Evolutionary conservation across 2,329 filamentous ascomycete species (phyloP), one percentile per base, ranked within the genome.

Genomic region (Xylaria multiplex): DNA sequence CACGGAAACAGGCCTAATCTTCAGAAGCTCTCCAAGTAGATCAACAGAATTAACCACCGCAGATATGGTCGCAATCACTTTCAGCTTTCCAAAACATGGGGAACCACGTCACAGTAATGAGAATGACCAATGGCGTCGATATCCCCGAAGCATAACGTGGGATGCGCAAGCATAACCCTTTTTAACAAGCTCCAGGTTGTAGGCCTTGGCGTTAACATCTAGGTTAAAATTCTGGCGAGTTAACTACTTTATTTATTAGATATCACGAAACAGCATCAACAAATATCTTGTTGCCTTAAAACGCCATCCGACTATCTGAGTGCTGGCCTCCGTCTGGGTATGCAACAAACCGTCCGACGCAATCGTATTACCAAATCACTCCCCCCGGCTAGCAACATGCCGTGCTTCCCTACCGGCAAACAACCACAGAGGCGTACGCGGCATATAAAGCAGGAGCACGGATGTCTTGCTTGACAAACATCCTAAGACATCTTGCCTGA

Each of bases 401-500:
- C 30, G 61, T 64, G 54, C 54, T 37, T 27, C 61, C 46, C 27
- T 46, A 19, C 37, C 6, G 30, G 35, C 37, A 14, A 40, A 16
- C 2, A 27, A 45, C 37, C 55, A 52, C 16, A 43, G 22, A 57
- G 24, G 37, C 35, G 8, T 35, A 30, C 11, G 48, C 30, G 40
- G 22, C 54, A 19, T 8, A 16, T 2, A 45, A 13, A 37, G 37
- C 22, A 32, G 40, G 40, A 40, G 19, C 16, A 27, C 19, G 19
- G 37, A 46, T 16, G 13, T 27, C 14, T 7, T 59, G 35, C 11
- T 30, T 6, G n/a, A 32, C 49, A 57, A 48, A 52, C 48, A 32
- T 58, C 50, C 37, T 32, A 46, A 53, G 55, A 37, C 61, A 40
- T n/a, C 32, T 32, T 37, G 40, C 55, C 48, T 30, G 40, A 58